These are phyloP conservation scores for Heterobasidion occidentale DNA, from an alignment of 1,284 basidiomycete species.

Conservation along the genomic window DNA sequence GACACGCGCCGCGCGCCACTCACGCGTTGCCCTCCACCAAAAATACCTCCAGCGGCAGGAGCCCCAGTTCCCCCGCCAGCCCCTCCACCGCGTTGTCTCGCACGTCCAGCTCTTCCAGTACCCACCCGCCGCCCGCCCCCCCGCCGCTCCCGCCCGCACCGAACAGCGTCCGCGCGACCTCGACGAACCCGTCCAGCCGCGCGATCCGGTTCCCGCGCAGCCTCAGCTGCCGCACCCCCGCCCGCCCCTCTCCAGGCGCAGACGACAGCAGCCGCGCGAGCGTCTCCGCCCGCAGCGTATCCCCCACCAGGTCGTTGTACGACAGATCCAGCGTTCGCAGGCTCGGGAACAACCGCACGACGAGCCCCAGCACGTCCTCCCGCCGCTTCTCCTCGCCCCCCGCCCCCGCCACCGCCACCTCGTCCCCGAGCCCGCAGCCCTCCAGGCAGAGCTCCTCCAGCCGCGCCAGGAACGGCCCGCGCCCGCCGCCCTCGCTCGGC, in stretches of 20 bases:
- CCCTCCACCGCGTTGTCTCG: constrained; percentile 70
- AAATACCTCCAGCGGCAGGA: constrained; percentile 69
- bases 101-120: constrained; percentile 71
- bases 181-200: constrained; percentile 53
- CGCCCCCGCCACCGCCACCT: constrained; percentile 29
- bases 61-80: constrained; percentile 58
- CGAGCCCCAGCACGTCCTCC: constrained; percentile 46
- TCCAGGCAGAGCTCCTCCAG: constrained; percentile 68
- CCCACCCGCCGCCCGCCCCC: constrained; percentile 48
- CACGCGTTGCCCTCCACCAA: constrained; percentile 79
- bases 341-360: constrained; percentile 60
- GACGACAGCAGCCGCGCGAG: constrained; percentile 42
- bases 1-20: constrained; percentile 22
- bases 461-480: constrained; percentile 41
- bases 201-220: constrained; percentile 60
- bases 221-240: constrained; percentile 55
- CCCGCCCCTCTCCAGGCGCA: constrained; percentile 17
- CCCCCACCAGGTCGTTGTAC: constrained; percentile 58
- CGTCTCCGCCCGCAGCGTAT: constrained; percentile 36
- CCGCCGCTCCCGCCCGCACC: background rate
- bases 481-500: constrained; percentile 25
- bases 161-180: constrained; percentile 46
- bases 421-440: constrained; percentile 58
- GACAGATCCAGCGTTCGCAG: constrained; percentile 61
- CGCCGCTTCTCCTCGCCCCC: constrained; percentile 20